These are phyloP conservation scores for Globisporangium rhizosaccharum DNA, from an alignment of 352 stramenopile species.

Conservation along the genomic window DNA sequence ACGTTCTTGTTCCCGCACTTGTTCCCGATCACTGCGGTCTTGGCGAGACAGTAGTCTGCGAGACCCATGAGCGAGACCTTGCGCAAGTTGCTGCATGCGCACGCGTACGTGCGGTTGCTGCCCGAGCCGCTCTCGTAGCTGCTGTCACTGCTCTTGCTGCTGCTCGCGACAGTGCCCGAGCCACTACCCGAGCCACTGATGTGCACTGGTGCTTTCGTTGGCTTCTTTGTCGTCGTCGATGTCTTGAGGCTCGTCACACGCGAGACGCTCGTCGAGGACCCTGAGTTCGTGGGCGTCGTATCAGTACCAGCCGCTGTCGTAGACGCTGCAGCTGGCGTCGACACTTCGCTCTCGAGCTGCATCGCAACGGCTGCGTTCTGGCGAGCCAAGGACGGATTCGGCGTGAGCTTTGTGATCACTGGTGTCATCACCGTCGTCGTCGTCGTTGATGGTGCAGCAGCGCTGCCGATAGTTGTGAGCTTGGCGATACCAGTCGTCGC, in stretches of 20 bases:
- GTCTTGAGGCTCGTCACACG: too few species aligned
- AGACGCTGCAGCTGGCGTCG: neutral
- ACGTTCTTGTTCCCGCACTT: slow-evolving; percentile 67
- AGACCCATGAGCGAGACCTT: slow-evolving; percentile 69
- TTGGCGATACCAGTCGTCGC: neutral
- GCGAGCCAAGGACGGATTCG: neutral
- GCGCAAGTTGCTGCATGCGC: slow-evolving; percentile 30
- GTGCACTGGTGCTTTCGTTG: neutral
- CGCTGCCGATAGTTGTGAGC: neutral
- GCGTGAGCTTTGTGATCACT: neutral
- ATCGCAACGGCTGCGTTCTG: neutral
- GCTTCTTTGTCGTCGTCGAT: neutral
- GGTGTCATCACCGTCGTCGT: too few species aligned
- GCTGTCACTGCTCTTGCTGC: neutral
- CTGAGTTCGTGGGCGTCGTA: neutral
- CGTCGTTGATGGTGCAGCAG: too few species aligned
- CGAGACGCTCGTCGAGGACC: too few species aligned
- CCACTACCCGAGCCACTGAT: neutral
- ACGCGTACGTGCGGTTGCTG: slow-evolving; percentile 34
- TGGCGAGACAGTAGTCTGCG: slow-evolving; percentile 59
- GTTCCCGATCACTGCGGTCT: slow-evolving; percentile 33
- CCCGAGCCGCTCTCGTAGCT: slow-evolving; percentile 22
- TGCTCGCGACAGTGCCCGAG: neutral
- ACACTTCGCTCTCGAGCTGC: neutral
- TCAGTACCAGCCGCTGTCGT: neutral